Conservation (phyloP, 2,329 filamentous ascomycete species). For the Orbilia ellipsospora region DNA sequence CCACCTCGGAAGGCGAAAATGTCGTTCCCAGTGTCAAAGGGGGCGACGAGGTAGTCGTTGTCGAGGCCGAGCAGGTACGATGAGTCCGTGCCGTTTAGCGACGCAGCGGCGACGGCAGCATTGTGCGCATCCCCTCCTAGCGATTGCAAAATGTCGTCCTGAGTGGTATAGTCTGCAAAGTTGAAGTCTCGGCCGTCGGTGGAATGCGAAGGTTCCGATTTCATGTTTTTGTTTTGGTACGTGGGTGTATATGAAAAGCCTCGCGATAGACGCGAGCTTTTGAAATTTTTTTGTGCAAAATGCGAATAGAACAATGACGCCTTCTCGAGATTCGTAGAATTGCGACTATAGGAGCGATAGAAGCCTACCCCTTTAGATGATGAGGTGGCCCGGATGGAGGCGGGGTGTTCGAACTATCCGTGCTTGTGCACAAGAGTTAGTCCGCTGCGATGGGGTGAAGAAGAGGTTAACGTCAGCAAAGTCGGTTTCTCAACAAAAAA, state of each 20-base stretch:
- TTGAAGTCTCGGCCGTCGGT: slow-evolving; percentile 53
- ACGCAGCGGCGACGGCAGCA: slow-evolving; percentile 26
- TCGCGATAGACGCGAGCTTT: slow-evolving; percentile 24
- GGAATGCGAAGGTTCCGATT: slow-evolving; percentile 49
- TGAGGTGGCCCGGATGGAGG: slow-evolving; percentile 23
- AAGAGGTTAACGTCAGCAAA: slow-evolving; percentile 52
- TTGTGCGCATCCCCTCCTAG: slow-evolving; percentile 49
- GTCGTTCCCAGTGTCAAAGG: slow-evolving; percentile 49
- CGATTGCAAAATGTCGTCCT: slow-evolving; percentile 49
- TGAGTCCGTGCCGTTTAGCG: slow-evolving; percentile 48
- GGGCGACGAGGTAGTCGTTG: slow-evolving; percentile 52
- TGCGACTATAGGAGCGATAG: not conserved
- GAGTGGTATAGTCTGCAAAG: slow-evolving; percentile 50
- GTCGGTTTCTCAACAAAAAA: slow-evolving; percentile 50
- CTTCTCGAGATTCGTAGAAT: too few relatives aligned
- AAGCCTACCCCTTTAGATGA: slow-evolving; percentile 10
- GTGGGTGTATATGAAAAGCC: slow-evolving; percentile 8
- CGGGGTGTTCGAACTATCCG: slow-evolving; percentile 33
- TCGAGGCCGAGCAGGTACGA: slow-evolving; percentile 49
- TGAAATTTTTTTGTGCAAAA: not conserved
- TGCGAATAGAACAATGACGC: not conserved
- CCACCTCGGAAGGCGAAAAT: slow-evolving; percentile 51
- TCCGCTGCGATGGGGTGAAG: not conserved
- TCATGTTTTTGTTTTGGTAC: slow-evolving; percentile 28
- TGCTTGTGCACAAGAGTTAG: not conserved